phyloP scores from a whole-genome alignment of 78 protist species.

The Dictyostelium brefeldianum region DNA sequence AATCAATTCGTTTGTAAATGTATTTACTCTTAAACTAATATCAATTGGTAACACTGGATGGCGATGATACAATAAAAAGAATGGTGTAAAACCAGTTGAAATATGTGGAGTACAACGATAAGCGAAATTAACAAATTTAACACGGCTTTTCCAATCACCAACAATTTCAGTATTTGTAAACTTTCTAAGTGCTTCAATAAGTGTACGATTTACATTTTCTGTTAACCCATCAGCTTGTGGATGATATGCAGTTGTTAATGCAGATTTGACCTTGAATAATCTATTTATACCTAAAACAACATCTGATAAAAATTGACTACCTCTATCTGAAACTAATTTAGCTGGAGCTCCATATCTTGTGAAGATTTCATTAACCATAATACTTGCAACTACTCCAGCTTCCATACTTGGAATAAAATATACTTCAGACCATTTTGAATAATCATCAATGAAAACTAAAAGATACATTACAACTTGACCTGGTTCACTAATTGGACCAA shows the following conservation, averaged over 20 bases:
- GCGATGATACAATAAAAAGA: not conserved
- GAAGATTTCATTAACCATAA: not conserved
- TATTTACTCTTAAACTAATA: not conserved
- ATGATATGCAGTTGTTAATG: conserved; percentile 6
- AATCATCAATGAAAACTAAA: not conserved
- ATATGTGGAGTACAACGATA: not conserved
- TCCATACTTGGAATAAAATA: not conserved
- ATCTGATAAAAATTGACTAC: not conserved
- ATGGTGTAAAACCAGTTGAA: conserved; percentile 18
- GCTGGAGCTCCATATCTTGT: not conserved
- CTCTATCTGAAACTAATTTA: conserved; percentile 14
- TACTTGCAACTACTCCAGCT: not conserved
- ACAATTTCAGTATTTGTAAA: not conserved
- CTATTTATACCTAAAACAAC: not conserved
- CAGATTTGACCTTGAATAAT: not conserved
- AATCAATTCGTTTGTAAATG: not conserved
- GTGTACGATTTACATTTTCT: not conserved
- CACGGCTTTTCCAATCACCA: not conserved
- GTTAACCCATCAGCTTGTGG: conserved; percentile 1
- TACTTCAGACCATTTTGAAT: not conserved
- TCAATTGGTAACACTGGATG: not conserved
- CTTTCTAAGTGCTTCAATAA: not conserved
- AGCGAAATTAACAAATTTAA: not conserved
- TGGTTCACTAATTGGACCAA: not conserved
- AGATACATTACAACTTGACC: not conserved